Conservation (phyloP, 2,329 filamentous ascomycete genomes). For the Cladorrhinum sp. region DNA sequence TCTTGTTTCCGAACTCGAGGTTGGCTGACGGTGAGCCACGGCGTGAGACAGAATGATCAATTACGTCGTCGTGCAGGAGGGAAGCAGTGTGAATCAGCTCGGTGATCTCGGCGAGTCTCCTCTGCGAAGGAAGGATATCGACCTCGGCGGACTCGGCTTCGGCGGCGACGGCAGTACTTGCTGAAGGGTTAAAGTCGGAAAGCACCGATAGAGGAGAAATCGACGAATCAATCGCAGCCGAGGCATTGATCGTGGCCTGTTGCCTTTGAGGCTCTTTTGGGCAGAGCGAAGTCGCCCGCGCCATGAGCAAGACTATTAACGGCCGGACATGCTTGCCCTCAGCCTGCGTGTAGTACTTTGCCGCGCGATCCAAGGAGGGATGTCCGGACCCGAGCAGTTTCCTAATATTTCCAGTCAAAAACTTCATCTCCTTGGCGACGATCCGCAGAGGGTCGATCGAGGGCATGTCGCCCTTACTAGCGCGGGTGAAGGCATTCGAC, state of each 20-base stretch:
- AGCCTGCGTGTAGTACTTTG: conserved; percentile 96
- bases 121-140: conserved; percentile 87
- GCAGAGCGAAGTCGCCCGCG: conserved; percentile 80
- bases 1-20: conserved; percentile 96
- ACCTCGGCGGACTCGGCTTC: conserved; percentile 43
- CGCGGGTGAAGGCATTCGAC: conserved; percentile 61
- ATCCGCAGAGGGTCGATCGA: conserved; percentile 83
- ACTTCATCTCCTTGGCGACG: conserved; percentile 96
- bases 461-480: conserved; percentile 63
- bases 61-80: conserved; percentile 95
- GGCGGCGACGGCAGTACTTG: conserved; percentile 45
- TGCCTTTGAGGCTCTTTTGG: conserved; percentile 51
- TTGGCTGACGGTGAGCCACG: conserved; percentile 86
- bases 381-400: conserved; percentile 92
- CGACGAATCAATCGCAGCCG: conserved; percentile 49
- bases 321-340: conserved; percentile 97
- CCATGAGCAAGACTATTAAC: conserved; percentile 94
- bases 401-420: conserved; percentile 87
- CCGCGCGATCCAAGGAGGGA: conserved; percentile 87
- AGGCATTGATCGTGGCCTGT: conserved; percentile 42
- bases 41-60: conserved; percentile 84
- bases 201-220: conserved; percentile 60
- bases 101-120: conserved; percentile 90
- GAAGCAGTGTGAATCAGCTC: conserved; percentile 97
- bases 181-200: conserved; percentile 76